Evolutionary conservation across 257 asterid genomes (phyloP), one percentile per base, ranked within the genome.

Genomic region (Primulina huaijiensis): DNA sequence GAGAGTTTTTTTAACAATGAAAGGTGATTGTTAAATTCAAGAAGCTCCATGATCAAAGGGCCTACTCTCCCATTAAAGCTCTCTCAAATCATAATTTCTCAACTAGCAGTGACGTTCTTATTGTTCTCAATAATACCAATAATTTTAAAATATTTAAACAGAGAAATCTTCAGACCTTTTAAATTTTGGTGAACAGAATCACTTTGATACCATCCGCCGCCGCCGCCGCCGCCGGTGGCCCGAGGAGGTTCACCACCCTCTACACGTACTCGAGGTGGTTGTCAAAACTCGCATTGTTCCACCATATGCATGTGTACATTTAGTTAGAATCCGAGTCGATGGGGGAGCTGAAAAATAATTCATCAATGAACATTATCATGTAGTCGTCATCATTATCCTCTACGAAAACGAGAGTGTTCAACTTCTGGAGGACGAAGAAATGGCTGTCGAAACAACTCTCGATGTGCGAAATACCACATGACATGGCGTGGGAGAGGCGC

Each of bases 401-500:
- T 20, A 59, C 25, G 64, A 19, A 21, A 59, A 9, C 6, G 94
- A 89, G 62, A 97, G 88, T 50, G 52, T 84, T 35, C 93, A 85
- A 40, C 89, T 80, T 88, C 78, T 88, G 88, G 95, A 65, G 89
- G 80, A 62, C 66, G 8, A 82, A 74, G 68, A 85, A 78, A 72
- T 77, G 55, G 59, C 55, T 92, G 2, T 76, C 94, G 4, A 92
- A 88, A 68, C 98, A 92, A 74, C 75, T 85, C 2, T 92, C 98
- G 1, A 82, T 90, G 95, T 84, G 87, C 30, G 95, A 85, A 80
- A 79, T 71, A 10, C 86, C 88, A 0, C 90, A 95, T 0, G 86
- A 91, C 69, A 74, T 80, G 10, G 90, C 90, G 16, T 91, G 97
- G 97, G 96, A 91, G 79, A 82, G 78, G 68, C 86, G 95, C 9